Evolutionary conservation across 805 yeast species (phyloP).

Genomic region (Pichia californica): DNA sequence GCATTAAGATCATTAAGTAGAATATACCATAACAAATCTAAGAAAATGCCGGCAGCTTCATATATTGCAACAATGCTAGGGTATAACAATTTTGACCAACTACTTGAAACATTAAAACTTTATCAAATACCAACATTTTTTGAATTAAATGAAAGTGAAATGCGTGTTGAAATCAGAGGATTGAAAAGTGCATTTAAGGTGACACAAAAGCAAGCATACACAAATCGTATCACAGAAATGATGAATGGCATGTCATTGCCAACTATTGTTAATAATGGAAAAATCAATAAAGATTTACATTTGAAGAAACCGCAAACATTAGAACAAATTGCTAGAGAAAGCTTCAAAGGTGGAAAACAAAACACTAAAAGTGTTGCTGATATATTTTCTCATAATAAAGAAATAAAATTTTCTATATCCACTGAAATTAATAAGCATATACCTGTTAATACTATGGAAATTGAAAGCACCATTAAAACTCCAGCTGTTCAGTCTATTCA

Average conservation of each 20-base stretch:
- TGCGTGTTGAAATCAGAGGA: constrained; percentile 38
- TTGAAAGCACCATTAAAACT: no score
- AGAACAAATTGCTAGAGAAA: constrained; percentile 20
- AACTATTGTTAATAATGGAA: constrained; percentile 36
- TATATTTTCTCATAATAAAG: constrained; percentile 5
- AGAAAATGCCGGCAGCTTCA: constrained; percentile 46
- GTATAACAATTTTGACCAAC: constrained; percentile 54
- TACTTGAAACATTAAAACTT: constrained; percentile 52
- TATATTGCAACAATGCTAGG: constrained; percentile 49
- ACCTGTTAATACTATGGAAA: no score
- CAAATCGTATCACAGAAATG: constrained; percentile 36
- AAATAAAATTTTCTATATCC: neutral
- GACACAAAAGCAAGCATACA: constrained; percentile 39
- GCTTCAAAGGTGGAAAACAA: constrained; percentile 15
- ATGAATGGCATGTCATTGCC: constrained; percentile 25
- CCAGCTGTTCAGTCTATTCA: no score
- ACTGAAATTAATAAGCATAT: no score
- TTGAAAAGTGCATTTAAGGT: constrained; percentile 29
- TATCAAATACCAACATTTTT: constrained; percentile 46
- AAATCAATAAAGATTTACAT: constrained; percentile 16
- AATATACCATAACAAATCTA: constrained; percentile 64
- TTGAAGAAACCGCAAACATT: constrained; percentile 11
- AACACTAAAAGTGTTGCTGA: constrained; percentile 9
- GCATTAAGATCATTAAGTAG: constrained; percentile 63
- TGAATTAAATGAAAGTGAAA: constrained; percentile 25